Evolutionary conservation across 73 alveolate genomes (phyloP), one percentile per base, ranked within the genome.

Genomic region (Loxodes magnus): DNA sequence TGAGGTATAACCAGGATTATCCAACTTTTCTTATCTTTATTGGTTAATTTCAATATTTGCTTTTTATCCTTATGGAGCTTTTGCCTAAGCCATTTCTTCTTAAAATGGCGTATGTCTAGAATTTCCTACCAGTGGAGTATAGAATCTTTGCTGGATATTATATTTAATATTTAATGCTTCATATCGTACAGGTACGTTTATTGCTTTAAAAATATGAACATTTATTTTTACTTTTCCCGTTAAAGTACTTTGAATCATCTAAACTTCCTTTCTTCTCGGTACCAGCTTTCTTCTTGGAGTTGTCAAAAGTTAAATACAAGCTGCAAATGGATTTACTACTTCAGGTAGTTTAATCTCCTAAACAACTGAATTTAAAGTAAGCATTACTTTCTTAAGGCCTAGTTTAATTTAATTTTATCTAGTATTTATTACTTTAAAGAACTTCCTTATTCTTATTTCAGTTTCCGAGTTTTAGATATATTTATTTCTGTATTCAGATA

Each of bases 261-360:
- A 41, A 10, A 28, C 55, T 0, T 42, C 51, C 33, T 55, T 62
- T 37, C 51, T 64, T 24, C 57, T 15, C 12, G 77, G 77, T 48
- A 58, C 42, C 30, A 69, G 71, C 20, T 35, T 69, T 62, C 83
- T 58, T 20, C 68, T 49, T 4, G 71, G 63, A n/a, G 77, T 69
- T 30, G 63, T 62, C 4, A 64, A 28, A 14, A 58, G 49, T 36
- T 69, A 62, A 20, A 63, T 42, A 27, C 77, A 64, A 23, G 59
- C 58, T 48, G 53, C 57, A 9, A 69, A 36, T 0, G 44, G 49
- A 9, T 58, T 59, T 59, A 49, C 71, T 22, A 52, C 63, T 5
- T 65, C 83, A 16, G 46, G 65, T 15, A 69, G 34, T 29, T 46
- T 53, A 51, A 63, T 62, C 51, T 69, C 83, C 50, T 46, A 62